Evolutionary conservation across 306 rosid species (phyloP), one percentile per base, ranked within the genome.

Genomic region (Fagus crenata): DNA sequence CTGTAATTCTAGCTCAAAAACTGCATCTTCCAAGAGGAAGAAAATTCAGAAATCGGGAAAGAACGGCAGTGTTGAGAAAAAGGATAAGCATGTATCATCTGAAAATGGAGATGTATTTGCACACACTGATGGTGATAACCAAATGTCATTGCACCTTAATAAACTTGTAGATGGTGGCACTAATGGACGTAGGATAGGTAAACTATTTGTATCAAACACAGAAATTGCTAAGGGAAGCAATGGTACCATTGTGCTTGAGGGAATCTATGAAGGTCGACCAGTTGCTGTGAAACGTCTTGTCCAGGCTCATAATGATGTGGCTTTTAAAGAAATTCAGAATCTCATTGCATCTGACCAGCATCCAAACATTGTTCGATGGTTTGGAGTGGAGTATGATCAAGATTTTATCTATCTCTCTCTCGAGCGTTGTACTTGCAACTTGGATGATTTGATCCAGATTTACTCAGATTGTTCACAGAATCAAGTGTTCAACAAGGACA

Each of bases 261-360:
- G 98, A 83, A 71, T 70, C 61, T 91, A 91, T 72, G 97, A 89
- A 73, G 87, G 97, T 17, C 88, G 97, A 15, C 77, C 80, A 11
- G 96, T 93, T 78, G 98, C 98, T 77, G 93, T 93, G 51, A 91
- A 93, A 75, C 96, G 98, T 71, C 93, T 93, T 49, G 92, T 93
- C 67, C 88, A 84, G 84, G 67, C 90, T 87, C 96, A 93, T 85
- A 87, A 93, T 69, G 85, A 86, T 42, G 82, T 81, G 72, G 97
- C 93, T 60, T 70, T 64, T 70, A 90, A 90, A 77, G 98, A 93
- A 85, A 89, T 93, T 82, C 87, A 89, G 61, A 93, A 85, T 75
- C 93, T 93, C 69, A 84, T 93, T 80, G 89, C 85, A 60, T 91
- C 96, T 79, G 98, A 93, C 64, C 60, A 17, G 59, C 97, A 93